Evolutionary conservation across 768 basidiomycete genomes (phyloP).

Genomic region (Xerocomus spinulosus): DNA sequence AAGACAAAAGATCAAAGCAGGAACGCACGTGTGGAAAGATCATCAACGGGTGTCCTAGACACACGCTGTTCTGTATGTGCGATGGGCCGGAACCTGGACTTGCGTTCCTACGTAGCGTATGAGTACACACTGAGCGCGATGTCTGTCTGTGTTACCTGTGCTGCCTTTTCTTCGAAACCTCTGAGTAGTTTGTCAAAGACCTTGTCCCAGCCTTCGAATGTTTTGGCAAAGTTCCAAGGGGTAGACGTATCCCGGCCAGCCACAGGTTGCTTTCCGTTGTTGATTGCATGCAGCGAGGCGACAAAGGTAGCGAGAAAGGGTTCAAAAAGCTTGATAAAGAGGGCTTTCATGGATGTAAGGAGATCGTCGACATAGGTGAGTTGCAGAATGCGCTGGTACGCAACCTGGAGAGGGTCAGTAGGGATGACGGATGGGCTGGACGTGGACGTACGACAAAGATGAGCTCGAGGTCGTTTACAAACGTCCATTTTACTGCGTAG

Average conservation of each 20-base stretch:
- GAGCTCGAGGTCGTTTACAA: slow-evolving; percentile 91
- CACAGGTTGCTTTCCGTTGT: slow-evolving; percentile 37
- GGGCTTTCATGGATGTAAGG: slow-evolving; percentile 67
- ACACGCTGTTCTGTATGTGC: slow-evolving; percentile 35
- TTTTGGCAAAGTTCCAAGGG: slow-evolving; percentile 65
- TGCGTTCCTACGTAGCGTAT: slow-evolving; percentile 54
- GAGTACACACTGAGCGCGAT: not conserved
- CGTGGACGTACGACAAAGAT: slow-evolving; percentile 81
- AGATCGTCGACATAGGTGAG: slow-evolving; percentile 92
- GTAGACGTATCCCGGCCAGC: slow-evolving; percentile 34
- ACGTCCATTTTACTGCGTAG: slow-evolving; percentile 91
- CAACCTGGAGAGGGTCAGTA: slow-evolving; percentile 53
- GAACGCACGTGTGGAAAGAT: slow-evolving; percentile 51
- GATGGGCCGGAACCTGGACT: slow-evolving; percentile 50
- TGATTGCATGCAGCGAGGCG: slow-evolving; percentile 69
- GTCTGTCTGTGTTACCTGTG: slow-evolving; percentile 45
- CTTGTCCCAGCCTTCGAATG: slow-evolving; percentile 77
- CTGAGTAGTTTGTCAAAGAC: slow-evolving; percentile 74
- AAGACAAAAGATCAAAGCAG: not conserved
- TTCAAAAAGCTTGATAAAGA: slow-evolving; percentile 85
- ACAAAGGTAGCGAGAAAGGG: slow-evolving; percentile 82
- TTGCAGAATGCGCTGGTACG: slow-evolving; percentile 94
- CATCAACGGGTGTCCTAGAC: slow-evolving; percentile 49
- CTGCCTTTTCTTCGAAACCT: slow-evolving; percentile 70
- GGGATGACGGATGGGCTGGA: not conserved